These are phyloP conservation scores for Aegilops tauschii DNA, from an alignment of 176 grass and related monocot species.

Conservation along the genomic window DNA sequence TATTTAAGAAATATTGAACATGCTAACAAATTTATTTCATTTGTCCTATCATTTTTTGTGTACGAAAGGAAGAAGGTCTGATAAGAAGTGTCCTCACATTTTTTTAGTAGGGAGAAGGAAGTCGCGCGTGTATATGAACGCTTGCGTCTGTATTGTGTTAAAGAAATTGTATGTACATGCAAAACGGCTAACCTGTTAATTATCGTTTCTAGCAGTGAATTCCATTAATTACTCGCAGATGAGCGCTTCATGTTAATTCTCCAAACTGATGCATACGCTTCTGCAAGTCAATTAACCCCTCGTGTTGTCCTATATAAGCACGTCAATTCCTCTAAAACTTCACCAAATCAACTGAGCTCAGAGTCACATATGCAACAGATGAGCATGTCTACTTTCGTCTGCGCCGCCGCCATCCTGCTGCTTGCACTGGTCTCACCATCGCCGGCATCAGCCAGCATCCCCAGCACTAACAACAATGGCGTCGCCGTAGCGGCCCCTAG, in stretches of 20 bases:
- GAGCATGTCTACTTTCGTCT: background rate
- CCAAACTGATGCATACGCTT: background rate
- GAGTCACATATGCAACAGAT: background rate
- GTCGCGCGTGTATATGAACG: no score
- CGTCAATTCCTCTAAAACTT: background rate
- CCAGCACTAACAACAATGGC: background rate
- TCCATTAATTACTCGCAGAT: background rate
- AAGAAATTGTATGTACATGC: no score
- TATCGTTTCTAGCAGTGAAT: background rate
- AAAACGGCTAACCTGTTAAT: no score
- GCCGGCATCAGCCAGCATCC: background rate
- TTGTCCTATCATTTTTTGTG: no score
- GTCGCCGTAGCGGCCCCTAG: background rate
- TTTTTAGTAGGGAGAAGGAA: no score
- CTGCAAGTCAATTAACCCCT: background rate
- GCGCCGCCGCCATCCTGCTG: background rate
- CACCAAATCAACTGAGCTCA: background rate
- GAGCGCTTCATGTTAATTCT: background rate
- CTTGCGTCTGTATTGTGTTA: no score
- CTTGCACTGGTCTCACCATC: background rate
- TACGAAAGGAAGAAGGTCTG: no score
- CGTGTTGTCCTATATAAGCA: background rate
- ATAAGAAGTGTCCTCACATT: no score
- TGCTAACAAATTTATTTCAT: no score
- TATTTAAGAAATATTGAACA: no score